Percentiles rank a stretch among this genome's conserved stretches.
Conservation (phyloP, 73 alveolate species). For the Paramecium bursaria region DNA sequence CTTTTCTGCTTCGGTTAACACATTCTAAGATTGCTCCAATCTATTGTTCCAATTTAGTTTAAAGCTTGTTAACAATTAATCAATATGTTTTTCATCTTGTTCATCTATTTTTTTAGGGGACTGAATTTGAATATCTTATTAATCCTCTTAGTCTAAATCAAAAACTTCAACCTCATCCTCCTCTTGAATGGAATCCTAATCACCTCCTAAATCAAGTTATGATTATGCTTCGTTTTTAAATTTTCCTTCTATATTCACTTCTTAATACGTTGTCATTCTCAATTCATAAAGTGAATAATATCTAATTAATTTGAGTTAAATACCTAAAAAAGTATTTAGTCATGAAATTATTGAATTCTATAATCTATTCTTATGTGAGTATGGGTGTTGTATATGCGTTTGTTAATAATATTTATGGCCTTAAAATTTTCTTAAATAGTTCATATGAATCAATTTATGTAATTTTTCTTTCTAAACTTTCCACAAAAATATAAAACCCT, state of each 20-base stretch:
- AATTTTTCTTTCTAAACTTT: conserved; percentile 53
- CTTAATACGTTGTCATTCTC: conserved; percentile 58
- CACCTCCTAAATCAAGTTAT: too few species aligned
- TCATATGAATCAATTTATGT: conserved; percentile 61
- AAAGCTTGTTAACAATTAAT: background rate
- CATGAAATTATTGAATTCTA: conserved; percentile 45
- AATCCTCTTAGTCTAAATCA: background rate
- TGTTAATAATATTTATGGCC: conserved; percentile 22
- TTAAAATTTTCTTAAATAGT: conserved; percentile 13
- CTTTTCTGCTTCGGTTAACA: conserved; percentile 37
- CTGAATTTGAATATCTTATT: background rate
- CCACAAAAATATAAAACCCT: conserved; percentile 39
- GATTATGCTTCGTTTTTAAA: too few species aligned
- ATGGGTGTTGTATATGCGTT: conserved; percentile 13
- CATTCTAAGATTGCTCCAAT: conserved; percentile 9
- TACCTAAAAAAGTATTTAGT: conserved; percentile 52
- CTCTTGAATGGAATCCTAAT: background rate
- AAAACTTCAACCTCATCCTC: conserved; percentile 38
- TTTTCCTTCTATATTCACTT: conserved; percentile 45
- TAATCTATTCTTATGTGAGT: conserved; percentile 12
- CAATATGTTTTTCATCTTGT: conserved; percentile 54
- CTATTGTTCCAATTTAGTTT: conserved; percentile 43
- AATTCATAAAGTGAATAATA: conserved; percentile 57
- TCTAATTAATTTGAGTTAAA: background rate
- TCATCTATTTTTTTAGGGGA: conserved; percentile 29